These are phyloP conservation scores for Aspergillus ostianus DNA, from an alignment of 495 filamentous ascomycete species.

Conservation along the genomic window DNA sequence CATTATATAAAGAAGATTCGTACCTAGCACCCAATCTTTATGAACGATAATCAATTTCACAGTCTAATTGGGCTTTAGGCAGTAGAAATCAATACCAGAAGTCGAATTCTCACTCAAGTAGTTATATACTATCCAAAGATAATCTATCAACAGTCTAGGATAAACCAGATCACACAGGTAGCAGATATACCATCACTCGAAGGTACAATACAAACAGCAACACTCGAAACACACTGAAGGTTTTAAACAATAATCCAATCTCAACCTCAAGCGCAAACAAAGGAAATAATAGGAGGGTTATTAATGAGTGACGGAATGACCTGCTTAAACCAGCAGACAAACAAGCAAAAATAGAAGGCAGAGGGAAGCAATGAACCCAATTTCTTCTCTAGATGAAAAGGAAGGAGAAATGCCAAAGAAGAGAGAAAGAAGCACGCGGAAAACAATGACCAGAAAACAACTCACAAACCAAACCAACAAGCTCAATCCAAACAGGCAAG, in stretches of 20 bases:
- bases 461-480: too few relatives aligned
- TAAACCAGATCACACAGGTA: background rate
- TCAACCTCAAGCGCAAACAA: background rate
- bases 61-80: too few relatives aligned
- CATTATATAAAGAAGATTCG: background rate
- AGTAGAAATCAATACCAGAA: background rate
- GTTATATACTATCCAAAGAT: background rate
- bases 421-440: too few relatives aligned
- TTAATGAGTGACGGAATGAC: background rate
- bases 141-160: too few relatives aligned
- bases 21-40: too few relatives aligned
- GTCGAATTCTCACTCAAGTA: background rate
- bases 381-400: too few relatives aligned
- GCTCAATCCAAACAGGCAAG: too few relatives aligned
- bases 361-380: background rate
- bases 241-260: too few relatives aligned
- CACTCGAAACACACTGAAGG: background rate
- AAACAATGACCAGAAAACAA: too few relatives aligned
- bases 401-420: too few relatives aligned
- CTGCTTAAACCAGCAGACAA: background rate
- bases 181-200: background rate
- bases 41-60: too few relatives aligned
- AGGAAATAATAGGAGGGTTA: background rate
- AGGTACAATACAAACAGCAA: background rate
- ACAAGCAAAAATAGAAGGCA: background rate